Percentiles rank a stretch among this genome's conserved stretches.
phyloP scores from a whole-genome alignment of 2,329 filamentous ascomycete genomes.

The Saccharata proteae region DNA sequence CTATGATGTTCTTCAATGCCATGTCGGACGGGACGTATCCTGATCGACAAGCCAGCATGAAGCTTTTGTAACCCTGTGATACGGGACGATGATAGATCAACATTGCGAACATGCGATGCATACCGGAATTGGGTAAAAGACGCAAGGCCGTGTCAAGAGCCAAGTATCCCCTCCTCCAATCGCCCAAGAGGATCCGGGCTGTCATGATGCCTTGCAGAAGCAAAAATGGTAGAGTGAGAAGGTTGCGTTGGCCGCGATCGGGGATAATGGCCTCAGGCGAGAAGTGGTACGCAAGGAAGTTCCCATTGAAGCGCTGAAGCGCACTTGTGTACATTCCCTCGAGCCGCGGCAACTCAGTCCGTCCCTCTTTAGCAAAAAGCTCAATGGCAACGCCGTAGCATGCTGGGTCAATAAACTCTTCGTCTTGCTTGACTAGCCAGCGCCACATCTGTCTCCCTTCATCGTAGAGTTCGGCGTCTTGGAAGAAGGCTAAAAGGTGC shows the following conservation, averaged over 20 bases:
- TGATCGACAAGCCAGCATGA: slow-evolving; percentile 35
- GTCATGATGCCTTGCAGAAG: slow-evolving; percentile 36
- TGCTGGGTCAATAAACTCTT: slow-evolving; percentile 27
- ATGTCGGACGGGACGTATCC: too few species aligned
- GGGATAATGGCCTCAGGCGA: slow-evolving; percentile 34
- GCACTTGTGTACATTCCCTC: slow-evolving; percentile 34
- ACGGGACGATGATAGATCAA: slow-evolving; percentile 35
- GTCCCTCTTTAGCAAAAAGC: slow-evolving; percentile 30
- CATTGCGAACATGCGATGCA: slow-evolving; percentile 30
- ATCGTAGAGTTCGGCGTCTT: slow-evolving; percentile 29
- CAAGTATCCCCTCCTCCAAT: slow-evolving; percentile 38
- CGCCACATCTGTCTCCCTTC: slow-evolving; percentile 33
- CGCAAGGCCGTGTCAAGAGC: slow-evolving; percentile 37
- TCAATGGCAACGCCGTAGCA: slow-evolving; percentile 41
- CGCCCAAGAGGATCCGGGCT: slow-evolving; percentile 33
- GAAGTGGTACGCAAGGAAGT: slow-evolving; percentile 35
- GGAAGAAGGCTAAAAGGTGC: slow-evolving; percentile 36
- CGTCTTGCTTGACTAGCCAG: slow-evolving; percentile 33
- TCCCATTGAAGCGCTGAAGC: slow-evolving; percentile 34
- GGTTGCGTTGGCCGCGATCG: slow-evolving; percentile 27
- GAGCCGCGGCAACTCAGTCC: slow-evolving; percentile 26
- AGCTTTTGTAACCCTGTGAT: slow-evolving; percentile 35
- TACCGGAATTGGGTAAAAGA: slow-evolving; percentile 31
- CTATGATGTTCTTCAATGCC: too few species aligned
- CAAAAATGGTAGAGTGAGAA: too few species aligned